A percentile compares a stretch with the other conserved stretches of the same genome.
These are phyloP conservation scores for Phytophthora fragariaefolia DNA, from an alignment of 352 stramenopile genomes.

Conservation along the genomic window DNA sequence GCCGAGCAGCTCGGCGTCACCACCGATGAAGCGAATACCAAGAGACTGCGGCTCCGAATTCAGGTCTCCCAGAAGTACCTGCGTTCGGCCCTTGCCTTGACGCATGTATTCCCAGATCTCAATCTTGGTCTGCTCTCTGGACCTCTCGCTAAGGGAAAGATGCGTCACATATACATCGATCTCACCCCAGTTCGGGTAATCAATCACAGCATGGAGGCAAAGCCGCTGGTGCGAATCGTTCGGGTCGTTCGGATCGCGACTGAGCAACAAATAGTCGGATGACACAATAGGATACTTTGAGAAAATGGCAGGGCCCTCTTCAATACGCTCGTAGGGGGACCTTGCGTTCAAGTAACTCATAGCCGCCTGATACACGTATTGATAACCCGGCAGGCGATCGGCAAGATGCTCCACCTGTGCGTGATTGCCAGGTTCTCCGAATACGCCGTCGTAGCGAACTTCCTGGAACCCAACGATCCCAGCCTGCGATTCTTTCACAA, in stretches of 20 bases:
- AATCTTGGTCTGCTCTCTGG: constrained; percentile 75
- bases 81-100: constrained; percentile 59
- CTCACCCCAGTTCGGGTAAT: constrained; percentile 64
- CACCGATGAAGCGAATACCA: constrained; percentile 82
- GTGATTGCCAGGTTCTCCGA: constrained; percentile 65
- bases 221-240: constrained; percentile 88
- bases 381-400: constrained; percentile 64
- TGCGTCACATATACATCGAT: constrained; percentile 91
- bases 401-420: constrained; percentile 83
- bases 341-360: constrained; percentile 84
- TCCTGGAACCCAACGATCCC: constrained; percentile 90
- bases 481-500: constrained; percentile 57
- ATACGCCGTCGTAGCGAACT: constrained; percentile 84
- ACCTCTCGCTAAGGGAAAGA: constrained; percentile 79
- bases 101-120: constrained; percentile 88
- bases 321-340: constrained; percentile 73
- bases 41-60: constrained; percentile 88
- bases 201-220: constrained; percentile 80
- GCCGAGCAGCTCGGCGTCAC: constrained; percentile 55
- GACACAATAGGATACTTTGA: constrained; percentile 81
- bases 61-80: constrained; percentile 86
- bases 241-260: constrained; percentile 78
- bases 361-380: constrained; percentile 88
- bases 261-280: constrained; percentile 85
- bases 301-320: constrained; percentile 85